Evolutionary conservation across 1,139 yeast genomes (phyloP).

Genomic region (Yamadazyma aaseri): DNA sequence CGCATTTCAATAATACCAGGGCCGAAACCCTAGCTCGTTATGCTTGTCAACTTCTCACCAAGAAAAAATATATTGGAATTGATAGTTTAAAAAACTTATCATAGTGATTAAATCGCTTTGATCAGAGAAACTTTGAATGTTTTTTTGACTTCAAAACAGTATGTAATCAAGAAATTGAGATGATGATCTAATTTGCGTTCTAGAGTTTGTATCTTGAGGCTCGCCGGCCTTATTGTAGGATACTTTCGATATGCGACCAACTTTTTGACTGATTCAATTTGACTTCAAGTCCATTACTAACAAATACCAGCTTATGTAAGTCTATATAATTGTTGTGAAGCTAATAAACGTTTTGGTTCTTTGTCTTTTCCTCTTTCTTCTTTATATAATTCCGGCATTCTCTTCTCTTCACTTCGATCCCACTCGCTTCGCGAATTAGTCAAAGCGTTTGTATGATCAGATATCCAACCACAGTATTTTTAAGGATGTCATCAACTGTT

Average conservation of each 20-base stretch:
- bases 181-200: conserved; percentile 59
- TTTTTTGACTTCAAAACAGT: not conserved
- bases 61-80: not conserved
- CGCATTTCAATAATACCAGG: conserved; percentile 3
- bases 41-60: not conserved
- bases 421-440: not conserved
- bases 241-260: conserved; percentile 44
- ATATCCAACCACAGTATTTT: conserved; percentile 10
- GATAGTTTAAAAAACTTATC: not conserved
- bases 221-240: conserved; percentile 48
- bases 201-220: conserved; percentile 42
- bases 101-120: not conserved
- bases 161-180: conserved; percentile 6
- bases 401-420: not conserved
- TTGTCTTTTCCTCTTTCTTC: no score
- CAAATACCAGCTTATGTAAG: not conserved
- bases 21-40: conserved; percentile 7
- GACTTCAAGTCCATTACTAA: not conserved
- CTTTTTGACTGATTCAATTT: conserved; percentile 11
- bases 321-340: not conserved
- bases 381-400: no score
- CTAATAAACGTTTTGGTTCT: not conserved
- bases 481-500: conserved; percentile 24
- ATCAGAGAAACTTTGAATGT: not conserved
- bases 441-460: conserved; percentile 13